Evolutionary conservation across 805 yeast species (phyloP).

Genomic region (Jamesozyma lodderae): DNA sequence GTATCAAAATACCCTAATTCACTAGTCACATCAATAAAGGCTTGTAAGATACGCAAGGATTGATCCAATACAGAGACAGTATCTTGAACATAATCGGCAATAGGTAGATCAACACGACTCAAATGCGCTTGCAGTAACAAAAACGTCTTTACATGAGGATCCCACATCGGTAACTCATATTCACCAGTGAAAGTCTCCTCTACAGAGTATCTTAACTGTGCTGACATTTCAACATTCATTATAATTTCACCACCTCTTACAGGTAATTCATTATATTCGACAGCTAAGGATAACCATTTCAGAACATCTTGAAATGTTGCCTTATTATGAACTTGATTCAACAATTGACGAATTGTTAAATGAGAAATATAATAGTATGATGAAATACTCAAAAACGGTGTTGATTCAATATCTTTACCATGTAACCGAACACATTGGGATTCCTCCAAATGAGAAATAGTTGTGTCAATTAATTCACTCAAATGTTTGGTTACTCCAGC

Average conservation of each 20-base stretch:
- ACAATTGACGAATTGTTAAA: conserved; percentile 66
- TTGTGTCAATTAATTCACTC: conserved; percentile 56
- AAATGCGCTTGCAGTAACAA: conserved; percentile 77
- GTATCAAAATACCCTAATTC: conserved; percentile 67
- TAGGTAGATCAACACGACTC: conserved; percentile 73
- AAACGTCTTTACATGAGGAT: conserved; percentile 74
- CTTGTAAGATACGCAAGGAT: conserved; percentile 86
- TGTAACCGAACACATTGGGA: conserved; percentile 57
- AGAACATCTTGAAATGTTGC: conserved; percentile 39
- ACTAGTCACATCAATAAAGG: conserved; percentile 80
- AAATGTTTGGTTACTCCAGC: conserved; percentile 51
- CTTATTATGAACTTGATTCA: conserved; percentile 39
- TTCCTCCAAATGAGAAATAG: conserved; percentile 57
- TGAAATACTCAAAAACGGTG: conserved; percentile 76
- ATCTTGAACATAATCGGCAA: conserved; percentile 92
- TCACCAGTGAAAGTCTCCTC: conserved; percentile 51
- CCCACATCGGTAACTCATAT: conserved; percentile 65
- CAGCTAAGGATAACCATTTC: conserved; percentile 41
- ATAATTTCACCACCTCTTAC: conserved; percentile 89
- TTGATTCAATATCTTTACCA: conserved; percentile 47
- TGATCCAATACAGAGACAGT: conserved; percentile 90
- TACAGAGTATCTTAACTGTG: conserved; percentile 53
- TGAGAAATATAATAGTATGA: conserved; percentile 92
- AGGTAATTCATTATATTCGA: conserved; percentile 81
- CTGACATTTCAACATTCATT: conserved; percentile 75